Evolutionary conservation across 2,329 filamentous ascomycete species (phyloP).

Genomic region (Fusarium caatingaense): DNA sequence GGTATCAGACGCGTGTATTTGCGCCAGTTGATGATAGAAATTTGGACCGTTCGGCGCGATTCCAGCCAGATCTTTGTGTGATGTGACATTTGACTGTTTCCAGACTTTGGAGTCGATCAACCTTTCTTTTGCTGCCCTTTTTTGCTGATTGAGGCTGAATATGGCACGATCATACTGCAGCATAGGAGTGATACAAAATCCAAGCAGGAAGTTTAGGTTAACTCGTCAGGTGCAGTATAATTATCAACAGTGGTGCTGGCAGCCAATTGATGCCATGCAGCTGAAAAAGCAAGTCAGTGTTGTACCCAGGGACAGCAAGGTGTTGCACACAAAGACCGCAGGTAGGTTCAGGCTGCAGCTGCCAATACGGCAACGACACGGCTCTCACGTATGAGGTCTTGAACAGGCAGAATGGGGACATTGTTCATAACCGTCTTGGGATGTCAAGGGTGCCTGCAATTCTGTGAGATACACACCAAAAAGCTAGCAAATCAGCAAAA

Average conservation of each 20-base stretch:
- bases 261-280: conserved; percentile 19
- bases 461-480: conserved; percentile 26
- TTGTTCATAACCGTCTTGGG: conserved; percentile 5
- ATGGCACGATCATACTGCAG: conserved; percentile 30
- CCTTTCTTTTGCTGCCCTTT: conserved; percentile 19
- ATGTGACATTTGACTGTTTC: conserved; percentile 63
- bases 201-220: conserved; percentile 17
- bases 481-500: conserved; percentile 28
- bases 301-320: conserved; percentile 28
- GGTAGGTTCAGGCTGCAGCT: conserved; percentile 30
- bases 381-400: conserved; percentile 1
- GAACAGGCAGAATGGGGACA: conserved; percentile 2
- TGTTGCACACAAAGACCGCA: conserved; percentile 31
- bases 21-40: conserved; percentile 24
- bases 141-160: conserved; percentile 25
- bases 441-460: conserved; percentile 16
- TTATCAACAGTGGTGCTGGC: conserved; percentile 12
- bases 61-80: conserved; percentile 59
- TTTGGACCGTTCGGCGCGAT: conserved; percentile 38
- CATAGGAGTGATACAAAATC: conserved; percentile 31
- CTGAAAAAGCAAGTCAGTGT: conserved; percentile 26
- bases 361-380: conserved; percentile 23
- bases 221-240: conserved; percentile 14
- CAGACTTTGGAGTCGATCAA: conserved; percentile 45
- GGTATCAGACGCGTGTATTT: conserved; percentile 33